Conservation (phyloP, 164 flowering plant genomes). For the grape (Vitis vinifera) region ASM3070453v1 NC_081819.1:15308001-15308500, state of each 20-base stretch:
- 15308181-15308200: conserved; percentile 44
- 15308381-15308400: not conserved
- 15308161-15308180: conserved; percentile 58
- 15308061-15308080: conserved; percentile 78
- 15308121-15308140: conserved; percentile 66
- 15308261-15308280: not conserved
- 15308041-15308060: conserved; percentile 54
- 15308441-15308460: conserved; percentile 22
- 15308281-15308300: not conserved
- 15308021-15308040: conserved; percentile 5
- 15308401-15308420: not conserved
- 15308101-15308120: conserved; percentile 70
- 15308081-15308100: conserved; percentile 74
- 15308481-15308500: conserved; percentile 9
- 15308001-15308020: not conserved
- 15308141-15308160: conserved; percentile 61
- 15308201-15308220: conserved; percentile 47
- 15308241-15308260: not conserved
- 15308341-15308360: not conserved
- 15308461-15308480: conserved; percentile 2
- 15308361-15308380: not conserved
- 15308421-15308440: conserved; percentile 41
- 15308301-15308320: not conserved
- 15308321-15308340: not conserved
- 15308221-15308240: not conserved